A percentile compares a stretch with the other conserved stretches of the same genome.
These are phyloP conservation scores for Retiboletus flavoniger DNA, from an alignment of 1,284 basidiomycete species.

Conservation along the genomic window DNA sequence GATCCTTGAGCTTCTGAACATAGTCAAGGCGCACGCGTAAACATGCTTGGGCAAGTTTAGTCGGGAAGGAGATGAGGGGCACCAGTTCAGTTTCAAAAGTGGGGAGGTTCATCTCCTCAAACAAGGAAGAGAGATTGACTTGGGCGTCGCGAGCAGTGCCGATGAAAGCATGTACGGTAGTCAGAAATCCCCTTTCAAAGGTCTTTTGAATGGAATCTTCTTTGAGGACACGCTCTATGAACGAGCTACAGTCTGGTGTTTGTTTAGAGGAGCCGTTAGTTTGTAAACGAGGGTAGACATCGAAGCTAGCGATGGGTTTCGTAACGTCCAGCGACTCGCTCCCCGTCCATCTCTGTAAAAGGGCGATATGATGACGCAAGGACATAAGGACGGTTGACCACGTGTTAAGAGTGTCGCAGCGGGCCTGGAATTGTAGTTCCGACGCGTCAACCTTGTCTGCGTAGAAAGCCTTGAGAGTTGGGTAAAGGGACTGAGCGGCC, in stretches of 20 bases:
- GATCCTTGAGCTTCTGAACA: constrained; percentile 86
- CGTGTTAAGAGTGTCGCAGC: constrained; percentile 83
- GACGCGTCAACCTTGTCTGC: constrained; percentile 73
- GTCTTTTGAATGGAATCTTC: constrained; percentile 93
- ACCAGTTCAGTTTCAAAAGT: constrained; percentile 93
- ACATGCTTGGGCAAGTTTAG: constrained; percentile 89
- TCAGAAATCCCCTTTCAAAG: constrained; percentile 92
- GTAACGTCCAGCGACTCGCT: constrained; percentile 88
- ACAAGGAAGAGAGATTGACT: constrained; percentile 72
- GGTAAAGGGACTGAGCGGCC: constrained; percentile 85
- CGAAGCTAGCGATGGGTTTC: constrained; percentile 65
- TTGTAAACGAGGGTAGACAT: constrained; percentile 36
- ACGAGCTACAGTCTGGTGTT: constrained; percentile 65
- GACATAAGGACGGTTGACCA: constrained; percentile 85
- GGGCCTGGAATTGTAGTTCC: constrained; percentile 66
- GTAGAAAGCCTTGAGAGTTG: constrained; percentile 78
- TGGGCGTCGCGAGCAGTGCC: constrained; percentile 87
- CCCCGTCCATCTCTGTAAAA: constrained; percentile 89
- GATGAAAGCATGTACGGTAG: constrained; percentile 84
- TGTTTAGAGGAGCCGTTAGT: constrained; percentile 39
- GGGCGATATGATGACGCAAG: constrained; percentile 72
- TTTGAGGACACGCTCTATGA: constrained; percentile 93
- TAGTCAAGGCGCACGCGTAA: constrained; percentile 90
- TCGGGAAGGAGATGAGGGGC: constrained; percentile 92
- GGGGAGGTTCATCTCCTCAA: constrained; percentile 86